Base-by-base conservation (phyloP, 2,329 filamentous ascomycete genomes). In the Colletotrichum coccodes region DNA sequence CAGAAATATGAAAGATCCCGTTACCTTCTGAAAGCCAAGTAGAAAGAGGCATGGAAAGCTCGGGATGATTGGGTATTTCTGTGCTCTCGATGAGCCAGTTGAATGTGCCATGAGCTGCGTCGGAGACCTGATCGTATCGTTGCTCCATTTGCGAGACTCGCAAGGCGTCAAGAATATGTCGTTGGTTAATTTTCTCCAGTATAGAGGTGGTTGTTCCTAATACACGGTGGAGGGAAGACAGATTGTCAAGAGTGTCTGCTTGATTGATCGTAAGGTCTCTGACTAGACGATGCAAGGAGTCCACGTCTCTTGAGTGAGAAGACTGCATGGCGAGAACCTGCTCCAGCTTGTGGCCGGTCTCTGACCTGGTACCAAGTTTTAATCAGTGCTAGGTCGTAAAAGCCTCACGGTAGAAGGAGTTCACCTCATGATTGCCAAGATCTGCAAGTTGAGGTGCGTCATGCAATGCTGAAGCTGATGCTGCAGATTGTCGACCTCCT, bases 1-100 rank as follows among this genome's bases (percentile, higher is more conserved):
- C 82, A 8, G 73, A 73, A 11, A 83, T 75, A 73, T 78, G 79
- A 68, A 75, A 81, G 1, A 76, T 71, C 4, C 38, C 38, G 21
- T 65, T 28, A 0, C 72, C 73, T 0, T 54, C 38, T 12, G 64
- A 38, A 0, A 81, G 75, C 79, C 78, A 81, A 2, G 54, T 62
- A 1, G 14, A 11, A 47, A 72, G 44, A 14, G 44, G 5, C 21
- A 47, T 5, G n/a, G 4, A 4, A 21, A 47, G 44, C 21, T 47
- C 44, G 3, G 44, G 44, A 47, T 47, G 44, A 14, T 47, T 21
- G n/a, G 44, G 44, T 28, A 28, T 12, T 28, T 47, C 23, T 9
- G 44, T 14, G 21, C 21, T 47, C 14, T 26, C 16, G 5, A 47
- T 12, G 21, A 28, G 46, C 46, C 46, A 49, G 23, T 28, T 11